These are phyloP conservation scores for Sphaerosporella brunnea DNA, from an alignment of 495 filamentous ascomycete species.

Conservation along the genomic window DNA sequence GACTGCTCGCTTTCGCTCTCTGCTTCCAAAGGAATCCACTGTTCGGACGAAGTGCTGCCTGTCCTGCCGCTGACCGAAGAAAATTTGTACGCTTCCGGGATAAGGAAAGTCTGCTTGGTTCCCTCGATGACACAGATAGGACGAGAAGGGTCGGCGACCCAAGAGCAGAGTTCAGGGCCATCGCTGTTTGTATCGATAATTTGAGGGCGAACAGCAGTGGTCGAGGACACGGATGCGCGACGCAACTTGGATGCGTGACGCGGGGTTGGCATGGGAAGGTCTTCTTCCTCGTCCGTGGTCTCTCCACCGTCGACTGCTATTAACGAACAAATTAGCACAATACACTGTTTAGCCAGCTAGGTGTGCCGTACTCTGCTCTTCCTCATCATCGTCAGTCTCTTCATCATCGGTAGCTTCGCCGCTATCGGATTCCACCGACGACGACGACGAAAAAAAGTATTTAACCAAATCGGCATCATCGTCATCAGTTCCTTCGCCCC, in stretches of 20 bases:
- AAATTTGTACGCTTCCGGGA: slow-evolving; percentile 10
- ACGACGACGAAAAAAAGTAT: slow-evolving; percentile 19
- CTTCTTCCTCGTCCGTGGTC: slow-evolving; percentile 25
- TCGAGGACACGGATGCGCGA: slow-evolving; percentile 15
- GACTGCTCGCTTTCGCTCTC: slow-evolving; percentile 23
- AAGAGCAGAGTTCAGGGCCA: slow-evolving; percentile 18
- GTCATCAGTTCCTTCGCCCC: slow-evolving; percentile 23
- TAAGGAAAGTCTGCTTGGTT: slow-evolving; percentile 22
- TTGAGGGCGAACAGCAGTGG: slow-evolving; percentile 17
- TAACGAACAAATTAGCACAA: not conserved
- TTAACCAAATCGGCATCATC: slow-evolving; percentile 19
- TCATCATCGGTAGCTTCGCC: slow-evolving; percentile 10
- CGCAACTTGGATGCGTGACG: slow-evolving; percentile 22
- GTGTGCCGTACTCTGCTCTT: slow-evolving; percentile 1
- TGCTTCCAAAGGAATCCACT: slow-evolving; percentile 12
- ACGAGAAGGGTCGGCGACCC: slow-evolving; percentile 23
- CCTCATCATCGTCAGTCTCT: slow-evolving; percentile 11
- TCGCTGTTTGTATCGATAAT: slow-evolving; percentile 18
- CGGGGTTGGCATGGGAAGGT: slow-evolving; percentile 25
- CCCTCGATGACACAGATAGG: slow-evolving; percentile 26
- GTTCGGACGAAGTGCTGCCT: slow-evolving; percentile 7
- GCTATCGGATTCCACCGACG: too few relatives aligned
- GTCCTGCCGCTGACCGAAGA: slow-evolving; percentile 9
- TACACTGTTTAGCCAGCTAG: not conserved
- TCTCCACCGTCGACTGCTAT: slow-evolving; percentile 18